phyloP scores from a whole-genome alignment of 108 stramenopile species.

The Ochromonas danica region DNA sequence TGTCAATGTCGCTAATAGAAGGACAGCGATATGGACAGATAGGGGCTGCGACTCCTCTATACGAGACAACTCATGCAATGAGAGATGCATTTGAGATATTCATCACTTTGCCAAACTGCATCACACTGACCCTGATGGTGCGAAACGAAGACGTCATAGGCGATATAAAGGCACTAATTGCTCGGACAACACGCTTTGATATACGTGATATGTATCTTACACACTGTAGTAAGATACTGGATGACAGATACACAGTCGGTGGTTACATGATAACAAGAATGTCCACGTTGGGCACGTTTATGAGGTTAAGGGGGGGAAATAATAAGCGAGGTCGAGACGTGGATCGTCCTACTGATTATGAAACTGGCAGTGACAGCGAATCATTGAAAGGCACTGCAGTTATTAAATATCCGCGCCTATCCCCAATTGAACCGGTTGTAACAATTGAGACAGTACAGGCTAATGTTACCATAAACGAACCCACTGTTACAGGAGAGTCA shows the following conservation, averaged over 20 bases:
- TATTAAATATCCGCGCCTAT: constrained; percentile 16
- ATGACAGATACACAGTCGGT: constrained; percentile 15
- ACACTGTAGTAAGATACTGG: constrained; percentile 15
- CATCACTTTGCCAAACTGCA: constrained; percentile 15
- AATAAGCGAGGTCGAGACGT: constrained; percentile 14
- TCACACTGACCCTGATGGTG: constrained; percentile 9
- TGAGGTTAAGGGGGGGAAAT: constrained; percentile 14
- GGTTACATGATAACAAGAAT: constrained; percentile 17
- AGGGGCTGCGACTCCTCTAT: constrained; percentile 13
- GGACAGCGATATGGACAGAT: constrained; percentile 14
- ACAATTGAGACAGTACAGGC: constrained; percentile 15
- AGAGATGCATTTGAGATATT: constrained; percentile 17
- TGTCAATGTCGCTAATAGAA: constrained; percentile 16
- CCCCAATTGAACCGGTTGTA: constrained; percentile 14
- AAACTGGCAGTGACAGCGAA: constrained; percentile 9
- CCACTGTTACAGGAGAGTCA: constrained; percentile 14
- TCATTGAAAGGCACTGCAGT: constrained; percentile 15
- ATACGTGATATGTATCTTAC: constrained; percentile 17
- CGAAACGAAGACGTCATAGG: constrained; percentile 14
- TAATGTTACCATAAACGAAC: constrained; percentile 17
- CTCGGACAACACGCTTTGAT: constrained; percentile 14
- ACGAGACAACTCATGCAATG: constrained; percentile 15
- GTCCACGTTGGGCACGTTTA: constrained; percentile 13
- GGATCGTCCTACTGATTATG: constrained; percentile 15
- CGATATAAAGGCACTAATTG: constrained; percentile 16